These are phyloP conservation scores for Chernovozyma sophiae-reginae DNA, from an alignment of 1,139 yeast genomes.

Conservation along the genomic window DNA sequence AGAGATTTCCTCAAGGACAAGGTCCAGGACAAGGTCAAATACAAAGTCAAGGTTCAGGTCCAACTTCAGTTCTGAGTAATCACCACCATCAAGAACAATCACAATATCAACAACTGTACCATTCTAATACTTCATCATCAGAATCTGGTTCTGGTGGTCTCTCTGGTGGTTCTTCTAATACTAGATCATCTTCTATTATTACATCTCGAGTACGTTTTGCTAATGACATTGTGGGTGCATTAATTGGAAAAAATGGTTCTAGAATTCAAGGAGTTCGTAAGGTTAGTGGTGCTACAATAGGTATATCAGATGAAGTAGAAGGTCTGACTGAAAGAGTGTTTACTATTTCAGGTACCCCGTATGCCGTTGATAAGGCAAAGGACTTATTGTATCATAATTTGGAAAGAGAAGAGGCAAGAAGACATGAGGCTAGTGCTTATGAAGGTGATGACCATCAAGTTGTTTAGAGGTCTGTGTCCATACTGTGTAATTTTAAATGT, in stretches of 20 bases:
- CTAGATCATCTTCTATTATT: not conserved
- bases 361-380: conserved; percentile 67
- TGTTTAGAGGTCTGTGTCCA: not conserved
- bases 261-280: conserved; percentile 85
- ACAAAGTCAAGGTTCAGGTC: not conserved
- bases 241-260: conserved; percentile 83
- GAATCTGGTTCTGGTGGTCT: not conserved
- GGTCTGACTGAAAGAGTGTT: conserved; percentile 64
- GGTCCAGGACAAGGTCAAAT: not conserved
- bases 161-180: not conserved
- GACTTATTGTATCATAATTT: conserved; percentile 66
- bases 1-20: conserved; percentile 6
- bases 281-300: conserved; percentile 75
- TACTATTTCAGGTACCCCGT: conserved; percentile 64
- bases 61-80: not conserved
- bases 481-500: not conserved
- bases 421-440: conserved; percentile 28
- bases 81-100: not conserved
- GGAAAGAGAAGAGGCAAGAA: conserved; percentile 74
- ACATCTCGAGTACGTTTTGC: conserved; percentile 52
- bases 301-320: conserved; percentile 70
- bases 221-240: conserved; percentile 83
- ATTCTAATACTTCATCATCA: not conserved
- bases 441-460: not conserved
- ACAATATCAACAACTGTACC: conserved; percentile 3